Evolutionary conservation across 2,329 filamentous ascomycete genomes (phyloP).

Genomic region (Leptosphaerulina australis): DNA sequence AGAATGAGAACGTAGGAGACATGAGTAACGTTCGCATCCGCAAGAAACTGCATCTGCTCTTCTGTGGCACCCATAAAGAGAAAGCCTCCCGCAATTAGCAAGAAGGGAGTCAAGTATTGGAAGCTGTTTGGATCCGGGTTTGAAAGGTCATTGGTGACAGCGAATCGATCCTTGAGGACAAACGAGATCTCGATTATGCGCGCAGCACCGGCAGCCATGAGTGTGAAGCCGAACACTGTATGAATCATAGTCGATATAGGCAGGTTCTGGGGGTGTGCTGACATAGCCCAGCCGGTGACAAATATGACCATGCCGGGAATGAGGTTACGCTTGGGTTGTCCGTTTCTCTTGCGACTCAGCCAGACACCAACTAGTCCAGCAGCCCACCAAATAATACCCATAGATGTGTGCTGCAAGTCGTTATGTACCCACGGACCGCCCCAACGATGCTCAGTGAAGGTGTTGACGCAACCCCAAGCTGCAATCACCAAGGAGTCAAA

Average conservation of each 20-base stretch:
- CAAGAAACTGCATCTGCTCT: slow-evolving; percentile 86
- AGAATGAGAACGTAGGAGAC: slow-evolving; percentile 92
- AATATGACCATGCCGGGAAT: slow-evolving; percentile 90
- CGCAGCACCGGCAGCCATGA: slow-evolving; percentile 86
- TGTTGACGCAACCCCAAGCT: slow-evolving; percentile 95
- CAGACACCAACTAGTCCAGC: slow-evolving; percentile 90
- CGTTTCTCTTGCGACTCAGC: slow-evolving; percentile 83
- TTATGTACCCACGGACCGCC: slow-evolving; percentile 87
- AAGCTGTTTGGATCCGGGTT: slow-evolving; percentile 74
- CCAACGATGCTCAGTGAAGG: slow-evolving; percentile 97
- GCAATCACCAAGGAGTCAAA: slow-evolving; percentile 92
- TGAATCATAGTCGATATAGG: slow-evolving; percentile 88
- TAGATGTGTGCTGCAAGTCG: slow-evolving; percentile 97
- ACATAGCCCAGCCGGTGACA: slow-evolving; percentile 95
- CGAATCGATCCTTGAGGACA: slow-evolving; percentile 74
- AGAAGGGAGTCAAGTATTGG: slow-evolving; percentile 72
- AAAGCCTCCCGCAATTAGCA: slow-evolving; percentile 90
- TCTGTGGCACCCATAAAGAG: slow-evolving; percentile 98
- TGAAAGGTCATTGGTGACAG: slow-evolving; percentile 69
- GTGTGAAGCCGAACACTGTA: slow-evolving; percentile 86
- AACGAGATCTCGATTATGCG: slow-evolving; percentile 93
- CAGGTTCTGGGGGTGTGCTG: slow-evolving; percentile 82
- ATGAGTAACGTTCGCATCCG: slow-evolving; percentile 77
- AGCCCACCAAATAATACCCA: slow-evolving; percentile 99
- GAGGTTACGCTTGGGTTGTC: slow-evolving; percentile 87